Percentiles rank a stretch among this genome's conserved stretches.
These are phyloP conservation scores for Fusarium udum DNA, from an alignment of 2,329 filamentous ascomycete genomes.

Conservation along the genomic window DNA sequence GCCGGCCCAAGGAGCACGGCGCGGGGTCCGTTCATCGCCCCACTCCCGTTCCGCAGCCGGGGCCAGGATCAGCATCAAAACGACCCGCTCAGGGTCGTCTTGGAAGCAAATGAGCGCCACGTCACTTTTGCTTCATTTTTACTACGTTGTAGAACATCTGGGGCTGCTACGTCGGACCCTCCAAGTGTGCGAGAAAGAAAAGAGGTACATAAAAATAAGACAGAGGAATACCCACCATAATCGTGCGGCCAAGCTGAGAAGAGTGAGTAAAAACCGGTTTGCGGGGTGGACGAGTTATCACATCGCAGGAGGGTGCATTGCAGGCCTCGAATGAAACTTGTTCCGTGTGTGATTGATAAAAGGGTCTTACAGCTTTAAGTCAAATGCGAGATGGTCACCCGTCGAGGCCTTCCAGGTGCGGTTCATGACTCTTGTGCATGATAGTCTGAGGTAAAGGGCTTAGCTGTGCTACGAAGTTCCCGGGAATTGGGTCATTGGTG, in stretches of 20 bases:
- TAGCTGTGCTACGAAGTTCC: conserved; percentile 14
- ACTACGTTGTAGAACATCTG: background rate
- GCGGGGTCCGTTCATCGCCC: conserved; percentile 23
- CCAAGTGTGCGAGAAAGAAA: background rate
- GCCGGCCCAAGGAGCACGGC: background rate
- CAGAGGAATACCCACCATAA: conserved; percentile 13
- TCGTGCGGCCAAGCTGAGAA: conserved; percentile 10
- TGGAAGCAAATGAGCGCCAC: conserved; percentile 23
- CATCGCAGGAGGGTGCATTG: conserved; percentile 32
- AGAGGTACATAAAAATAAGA: background rate
- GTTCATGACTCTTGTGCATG: conserved; percentile 18
- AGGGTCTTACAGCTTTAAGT: background rate
- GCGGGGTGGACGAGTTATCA: conserved; percentile 17
- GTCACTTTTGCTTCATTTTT: conserved; percentile 18
- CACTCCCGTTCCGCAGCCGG: conserved; percentile 31
- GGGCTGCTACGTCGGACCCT: background rate
- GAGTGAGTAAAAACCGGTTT: conserved; percentile 35
- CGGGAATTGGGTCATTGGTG: conserved; percentile 26
- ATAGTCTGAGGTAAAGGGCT: background rate
- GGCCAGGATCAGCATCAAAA: background rate
- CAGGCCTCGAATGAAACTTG: conserved; percentile 27
- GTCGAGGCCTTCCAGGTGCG: conserved; percentile 4
- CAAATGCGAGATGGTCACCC: conserved; percentile 3
- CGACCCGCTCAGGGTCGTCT: conserved; percentile 11
- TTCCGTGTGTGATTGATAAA: conserved; percentile 6